Percentiles rank a stretch among this genome's conserved stretches.
Conservation (phyloP, 2,329 filamentous ascomycete genomes). For the Davidsoniella australis region DNA sequence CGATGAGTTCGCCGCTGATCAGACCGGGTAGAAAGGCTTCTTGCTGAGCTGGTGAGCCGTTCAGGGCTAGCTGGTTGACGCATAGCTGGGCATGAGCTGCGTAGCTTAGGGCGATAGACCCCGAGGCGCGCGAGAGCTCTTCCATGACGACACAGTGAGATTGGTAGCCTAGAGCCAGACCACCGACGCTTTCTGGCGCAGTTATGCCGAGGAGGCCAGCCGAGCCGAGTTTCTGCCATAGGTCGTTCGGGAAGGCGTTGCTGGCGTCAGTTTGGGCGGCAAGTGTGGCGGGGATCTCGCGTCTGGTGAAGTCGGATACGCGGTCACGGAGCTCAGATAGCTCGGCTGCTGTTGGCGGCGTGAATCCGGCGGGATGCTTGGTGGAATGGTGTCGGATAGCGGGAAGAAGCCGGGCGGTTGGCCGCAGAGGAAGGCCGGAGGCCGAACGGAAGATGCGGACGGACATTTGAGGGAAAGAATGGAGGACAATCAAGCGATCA, state of each 20-base stretch:
- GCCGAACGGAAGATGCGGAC: conserved; percentile 12
- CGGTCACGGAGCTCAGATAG: conserved; percentile 65
- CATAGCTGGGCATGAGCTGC: conserved; percentile 92
- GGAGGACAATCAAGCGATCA: neutral
- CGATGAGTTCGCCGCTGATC: conserved; percentile 64
- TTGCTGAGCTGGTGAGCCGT: conserved; percentile 69
- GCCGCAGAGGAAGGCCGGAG: neutral
- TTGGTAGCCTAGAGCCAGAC: conserved; percentile 84
- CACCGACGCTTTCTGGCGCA: conserved; percentile 80
- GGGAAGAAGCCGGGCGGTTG: conserved; percentile 17
- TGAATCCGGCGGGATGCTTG: conserved; percentile 46
- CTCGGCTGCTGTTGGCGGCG: conserved; percentile 52
- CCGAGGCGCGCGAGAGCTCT: conserved; percentile 77
- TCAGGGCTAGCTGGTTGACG: conserved; percentile 88
- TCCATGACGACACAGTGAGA: conserved; percentile 93
- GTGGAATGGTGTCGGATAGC: conserved; percentile 32
- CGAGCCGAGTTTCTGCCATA: conserved; percentile 89
- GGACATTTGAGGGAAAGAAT: neutral
- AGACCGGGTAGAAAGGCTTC: conserved; percentile 61
- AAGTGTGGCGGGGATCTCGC: conserved; percentile 72
- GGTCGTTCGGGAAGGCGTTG: conserved; percentile 75
- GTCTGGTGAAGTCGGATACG: conserved; percentile 75
- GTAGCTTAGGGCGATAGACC: conserved; percentile 73
- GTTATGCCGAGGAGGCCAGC: conserved; percentile 88
- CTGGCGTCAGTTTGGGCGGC: conserved; percentile 66